Base-by-base conservation (phyloP, 2,329 filamentous ascomycete species). In the Aspergillus niger region DNA sequence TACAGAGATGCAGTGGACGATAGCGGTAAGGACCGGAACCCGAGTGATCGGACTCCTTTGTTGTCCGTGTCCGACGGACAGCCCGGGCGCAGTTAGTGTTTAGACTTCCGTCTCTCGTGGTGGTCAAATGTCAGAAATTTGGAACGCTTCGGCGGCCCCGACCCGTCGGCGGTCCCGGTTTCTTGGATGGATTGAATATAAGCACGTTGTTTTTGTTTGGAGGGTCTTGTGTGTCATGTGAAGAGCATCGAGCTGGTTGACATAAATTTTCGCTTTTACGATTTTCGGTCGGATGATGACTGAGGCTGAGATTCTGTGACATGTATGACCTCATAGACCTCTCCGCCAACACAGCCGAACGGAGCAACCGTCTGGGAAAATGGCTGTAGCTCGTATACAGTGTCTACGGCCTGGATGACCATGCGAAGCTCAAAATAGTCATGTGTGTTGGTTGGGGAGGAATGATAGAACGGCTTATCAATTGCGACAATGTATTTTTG, bases 1-100 rank as follows among this genome's bases (percentile, higher is more conserved):
- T 98, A 97, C 72, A 75, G 74, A 62, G 73, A 72, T 15, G 71
- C 67, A 1, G 56, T 61, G 5, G 65, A 67, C 6, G 62, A 65
- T 4, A 60, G 67, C n/a, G 66, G 69, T 52, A 61, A 63, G 44
- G 44, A 41, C 13, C 44, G 60, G n/a, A 62, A 62, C 24, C 59
- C 69, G 2, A 64, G 67, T 52, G 59, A 66, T 15, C 64, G 65
- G 41, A 73, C 72, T 10, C 74, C 75, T 13, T 62, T 77, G 15
- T 61, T 77, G 55, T 62, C 62, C 8, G 65, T 65, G 24, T 60
- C 64, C 15, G 58, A 64, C 41, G 57, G 63, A 22, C 24, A 50
- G 39, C 56, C 49, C 11, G 62, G 11, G 65, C 49, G 53, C 48
- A 17, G 53, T 54, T 54, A 59, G 44, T 48, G 41, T 51, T 47